Evolutionary conservation across 2,329 filamentous ascomycete genomes (phyloP), one percentile per base, ranked within the genome.

Genomic region (Colletotrichum trifolii): DNA sequence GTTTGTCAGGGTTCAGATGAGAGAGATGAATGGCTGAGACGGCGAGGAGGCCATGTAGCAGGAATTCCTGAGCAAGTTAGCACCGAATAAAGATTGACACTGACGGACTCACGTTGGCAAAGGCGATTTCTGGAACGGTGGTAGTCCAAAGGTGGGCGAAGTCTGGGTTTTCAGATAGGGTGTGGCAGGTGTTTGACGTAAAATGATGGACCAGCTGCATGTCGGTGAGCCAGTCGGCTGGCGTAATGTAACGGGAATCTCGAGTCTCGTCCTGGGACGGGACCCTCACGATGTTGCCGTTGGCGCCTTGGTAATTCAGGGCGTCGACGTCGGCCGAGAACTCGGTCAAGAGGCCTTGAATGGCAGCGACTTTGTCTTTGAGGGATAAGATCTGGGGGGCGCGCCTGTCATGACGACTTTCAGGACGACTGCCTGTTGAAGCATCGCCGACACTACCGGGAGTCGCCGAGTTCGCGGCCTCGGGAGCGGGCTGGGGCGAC

Each of bases 1-100:
- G 17, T n/a, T 68, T 53, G 6, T 67, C 57, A 8, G 68, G 68
- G 40, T 69, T 47, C 25, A 60, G 50, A 33, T 68, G 50, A 12
- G 68, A 57, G 11, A 68, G 60, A 12, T 70, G 69, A 5, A 68
- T 60, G 13, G 69, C 69, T 2, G 69, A 64, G 2, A 68, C 48
- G 17, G 69, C 68, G n/a, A 70, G 59, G 33, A 70, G 50, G 6
- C 68, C 68, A 15, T 70, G 68, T 38, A 70, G 65, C n/a, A 70
- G 60, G 33, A 68, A 70, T 33, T 68, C 68, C 66, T 70, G 39
- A 6, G 12, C 11, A 10, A 7, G 3, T 64, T 17, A 65, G 62
- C 17, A 9, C 9, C 25, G 39, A 10, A 15, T 8, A 15, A 12
- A 17, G 2, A 10, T 34, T 25, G 8, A 36, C 0, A 2, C 4